Conservation (phyloP, 2,329 filamentous ascomycete genomes). For the Nakataea oryzae region DNA sequence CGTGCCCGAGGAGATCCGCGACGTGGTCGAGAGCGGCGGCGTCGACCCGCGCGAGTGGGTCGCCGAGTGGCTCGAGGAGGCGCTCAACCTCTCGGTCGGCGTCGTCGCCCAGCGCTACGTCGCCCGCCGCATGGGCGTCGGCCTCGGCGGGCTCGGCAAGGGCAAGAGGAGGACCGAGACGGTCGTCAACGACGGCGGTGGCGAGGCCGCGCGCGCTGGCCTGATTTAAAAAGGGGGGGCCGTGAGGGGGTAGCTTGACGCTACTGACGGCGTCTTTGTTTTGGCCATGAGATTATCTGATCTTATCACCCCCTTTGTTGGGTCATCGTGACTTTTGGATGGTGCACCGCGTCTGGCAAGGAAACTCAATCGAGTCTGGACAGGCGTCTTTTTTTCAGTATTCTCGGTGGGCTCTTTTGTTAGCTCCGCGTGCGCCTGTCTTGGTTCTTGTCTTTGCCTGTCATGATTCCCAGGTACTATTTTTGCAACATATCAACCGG, state of each 20-base stretch:
- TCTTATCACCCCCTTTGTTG: too few relatives aligned
- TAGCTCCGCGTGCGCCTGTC: too few relatives aligned
- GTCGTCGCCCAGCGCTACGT: conserved; percentile 92
- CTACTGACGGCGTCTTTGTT: too few relatives aligned
- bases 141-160: conserved; percentile 58
- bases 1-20: conserved; percentile 76
- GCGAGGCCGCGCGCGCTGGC: conserved; percentile 50
- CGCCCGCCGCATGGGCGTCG: conserved; percentile 89
- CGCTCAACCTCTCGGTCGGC: conserved; percentile 66
- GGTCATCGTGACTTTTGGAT: too few relatives aligned
- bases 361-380: too few relatives aligned
- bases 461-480: too few relatives aligned
- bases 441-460: too few relatives aligned
- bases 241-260: neutral
- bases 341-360: too few relatives aligned
- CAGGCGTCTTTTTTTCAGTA: too few relatives aligned
- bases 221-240: conserved; percentile 24
- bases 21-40: conserved; percentile 64
- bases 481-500: too few relatives aligned
- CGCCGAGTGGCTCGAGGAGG: conserved; percentile 92
- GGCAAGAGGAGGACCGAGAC: conserved; percentile 51
- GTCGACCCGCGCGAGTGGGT: conserved; percentile 97
- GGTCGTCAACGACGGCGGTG: conserved; percentile 43
- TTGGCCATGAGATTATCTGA: too few relatives aligned
- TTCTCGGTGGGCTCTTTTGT: too few relatives aligned